Conservation (phyloP, 2,329 filamentous ascomycete genomes). For the Fusarium sp. region DNA sequence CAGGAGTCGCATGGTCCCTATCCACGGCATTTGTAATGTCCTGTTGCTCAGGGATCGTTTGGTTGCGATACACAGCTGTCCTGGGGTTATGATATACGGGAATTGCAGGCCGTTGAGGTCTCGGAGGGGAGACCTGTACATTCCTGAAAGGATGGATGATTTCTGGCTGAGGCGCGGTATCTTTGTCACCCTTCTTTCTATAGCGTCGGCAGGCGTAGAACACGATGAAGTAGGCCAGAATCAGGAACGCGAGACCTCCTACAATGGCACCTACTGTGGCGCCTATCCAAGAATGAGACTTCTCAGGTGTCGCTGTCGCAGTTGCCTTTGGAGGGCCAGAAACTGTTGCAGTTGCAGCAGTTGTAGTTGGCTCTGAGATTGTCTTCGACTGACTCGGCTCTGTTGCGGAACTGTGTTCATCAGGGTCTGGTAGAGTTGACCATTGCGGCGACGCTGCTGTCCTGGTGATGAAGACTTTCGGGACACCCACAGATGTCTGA, state of each 20-base stretch:
- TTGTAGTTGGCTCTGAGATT: background rate
- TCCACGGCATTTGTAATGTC: background rate
- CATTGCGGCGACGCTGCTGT: background rate
- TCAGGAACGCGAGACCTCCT: background rate
- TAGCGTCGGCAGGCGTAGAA: background rate
- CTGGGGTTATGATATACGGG: background rate
- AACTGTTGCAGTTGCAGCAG: background rate
- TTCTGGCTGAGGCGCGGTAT: background rate
- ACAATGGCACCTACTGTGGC: background rate
- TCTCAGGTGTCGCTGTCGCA: background rate
- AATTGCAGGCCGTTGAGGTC: background rate
- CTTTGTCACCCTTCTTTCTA: background rate
- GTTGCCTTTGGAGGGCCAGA: background rate
- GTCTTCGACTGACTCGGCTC: background rate
- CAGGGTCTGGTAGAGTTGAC: constrained; percentile 2
- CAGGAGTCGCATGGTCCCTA: fast-evolving
- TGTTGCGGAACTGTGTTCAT: background rate
- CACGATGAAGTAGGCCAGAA: background rate
- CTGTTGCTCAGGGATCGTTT: background rate
- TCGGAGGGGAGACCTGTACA: background rate
- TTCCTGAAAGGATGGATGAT: background rate
- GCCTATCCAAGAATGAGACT: too few relatives aligned
- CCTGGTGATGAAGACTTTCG: background rate
- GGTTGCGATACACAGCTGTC: background rate
- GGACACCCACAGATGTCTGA: background rate